Percentiles rank a stretch among this genome's conserved stretches.
phyloP scores from a whole-genome alignment of 306 rosid species.

The Ceratonia siliqua region DNA sequence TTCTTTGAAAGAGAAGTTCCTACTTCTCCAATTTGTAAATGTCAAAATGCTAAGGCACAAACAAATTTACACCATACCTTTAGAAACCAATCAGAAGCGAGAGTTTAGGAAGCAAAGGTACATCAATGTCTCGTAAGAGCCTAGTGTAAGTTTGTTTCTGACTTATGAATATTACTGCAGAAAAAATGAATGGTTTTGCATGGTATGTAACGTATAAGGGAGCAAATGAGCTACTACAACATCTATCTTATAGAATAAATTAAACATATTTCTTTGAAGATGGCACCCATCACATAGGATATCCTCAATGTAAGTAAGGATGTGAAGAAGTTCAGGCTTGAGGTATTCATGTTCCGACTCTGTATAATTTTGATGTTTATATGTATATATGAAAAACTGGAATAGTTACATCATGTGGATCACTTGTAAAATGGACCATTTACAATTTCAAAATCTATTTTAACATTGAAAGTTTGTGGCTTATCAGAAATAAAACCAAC shows the following conservation, averaged over 20 bases:
- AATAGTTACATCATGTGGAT: slow-evolving; percentile 22
- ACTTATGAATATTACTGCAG: background rate
- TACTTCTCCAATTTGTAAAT: background rate
- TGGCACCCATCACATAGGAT: background rate
- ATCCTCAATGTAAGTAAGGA: slow-evolving; percentile 20
- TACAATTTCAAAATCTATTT: slow-evolving; percentile 16
- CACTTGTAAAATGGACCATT: slow-evolving; percentile 1
- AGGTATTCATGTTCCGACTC: background rate
- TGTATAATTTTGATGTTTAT: slow-evolving; percentile 7
- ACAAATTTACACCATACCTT: background rate
- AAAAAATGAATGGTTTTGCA: background rate
- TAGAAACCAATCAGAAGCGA: background rate
- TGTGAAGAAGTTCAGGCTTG: background rate
- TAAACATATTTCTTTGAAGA: slow-evolving; percentile 24
- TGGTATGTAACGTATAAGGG: background rate
- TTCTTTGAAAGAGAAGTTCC: background rate
- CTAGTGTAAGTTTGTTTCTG: slow-evolving; percentile 9
- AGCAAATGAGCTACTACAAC: slow-evolving; percentile 1
- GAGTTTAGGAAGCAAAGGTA: background rate
- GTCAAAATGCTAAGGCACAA: slow-evolving; percentile 10
- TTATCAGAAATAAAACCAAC: slow-evolving; percentile 16
- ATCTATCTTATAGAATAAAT: slow-evolving; percentile 3
- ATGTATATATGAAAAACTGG: background rate
- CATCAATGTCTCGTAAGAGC: background rate
- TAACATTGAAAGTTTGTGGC: background rate